Conservation (phyloP, 2,329 filamentous ascomycete species). For the Colletotrichum nymphaeae region DNA sequence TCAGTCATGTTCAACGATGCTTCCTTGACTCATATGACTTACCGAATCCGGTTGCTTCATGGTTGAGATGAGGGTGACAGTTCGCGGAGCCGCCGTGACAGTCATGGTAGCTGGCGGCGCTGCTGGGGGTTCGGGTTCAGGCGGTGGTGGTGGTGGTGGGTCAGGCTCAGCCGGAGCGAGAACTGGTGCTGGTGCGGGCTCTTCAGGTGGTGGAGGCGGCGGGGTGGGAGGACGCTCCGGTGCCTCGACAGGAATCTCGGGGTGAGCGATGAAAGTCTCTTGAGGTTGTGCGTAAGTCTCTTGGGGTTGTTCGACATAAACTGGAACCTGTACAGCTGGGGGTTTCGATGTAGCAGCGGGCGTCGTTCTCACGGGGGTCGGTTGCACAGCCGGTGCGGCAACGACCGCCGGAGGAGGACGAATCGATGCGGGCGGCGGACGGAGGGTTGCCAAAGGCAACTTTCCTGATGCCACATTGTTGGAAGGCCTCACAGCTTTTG, state of each 20-base stretch:
- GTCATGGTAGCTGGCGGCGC: slow-evolving; percentile 26
- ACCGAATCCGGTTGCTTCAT: slow-evolving; percentile 19
- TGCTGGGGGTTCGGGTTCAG: slow-evolving; percentile 1
- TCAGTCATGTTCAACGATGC: neutral
- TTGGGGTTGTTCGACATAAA: neutral
- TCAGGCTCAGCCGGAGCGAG: slow-evolving; percentile 27
- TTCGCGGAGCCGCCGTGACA: slow-evolving; percentile 22
- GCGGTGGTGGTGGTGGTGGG: slow-evolving; percentile 8
- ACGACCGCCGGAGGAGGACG: neutral
- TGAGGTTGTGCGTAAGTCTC: neutral
- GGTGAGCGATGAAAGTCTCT: neutral
- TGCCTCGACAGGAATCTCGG: neutral
- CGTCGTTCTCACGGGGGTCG: neutral
- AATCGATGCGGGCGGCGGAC: neutral
- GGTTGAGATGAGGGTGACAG: slow-evolving; percentile 23
- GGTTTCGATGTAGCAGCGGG: neutral
- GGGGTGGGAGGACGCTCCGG: slow-evolving; percentile 6
- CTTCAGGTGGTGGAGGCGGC: slow-evolving; percentile 14
- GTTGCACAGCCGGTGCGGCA: neutral
- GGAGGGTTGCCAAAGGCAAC: slow-evolving; percentile 15
- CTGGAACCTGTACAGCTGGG: neutral
- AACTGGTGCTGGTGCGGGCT: slow-evolving; percentile 14
- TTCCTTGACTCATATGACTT: neutral
- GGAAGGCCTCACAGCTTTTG: slow-evolving; percentile 7
- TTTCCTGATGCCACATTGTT: neutral